These are phyloP conservation scores for Phaffomyces antillensis DNA, from an alignment of 805 yeast genomes.

Conservation along the genomic window DNA sequence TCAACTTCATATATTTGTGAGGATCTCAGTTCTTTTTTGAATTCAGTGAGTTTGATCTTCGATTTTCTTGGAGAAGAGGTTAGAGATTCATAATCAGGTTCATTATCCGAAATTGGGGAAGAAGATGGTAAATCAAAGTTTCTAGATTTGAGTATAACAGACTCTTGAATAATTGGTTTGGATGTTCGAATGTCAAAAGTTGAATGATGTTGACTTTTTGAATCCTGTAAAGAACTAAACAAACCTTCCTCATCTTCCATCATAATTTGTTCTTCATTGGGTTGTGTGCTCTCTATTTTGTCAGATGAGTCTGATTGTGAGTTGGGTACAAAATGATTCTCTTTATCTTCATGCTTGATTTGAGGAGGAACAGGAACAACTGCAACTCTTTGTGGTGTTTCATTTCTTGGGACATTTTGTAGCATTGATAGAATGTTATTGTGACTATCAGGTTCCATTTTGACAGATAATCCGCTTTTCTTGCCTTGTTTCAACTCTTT, in stretches of 20 bases:
- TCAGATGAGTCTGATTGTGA: neutral
- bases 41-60: neutral
- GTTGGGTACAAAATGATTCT: neutral
- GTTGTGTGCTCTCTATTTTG: constrained; percentile 2
- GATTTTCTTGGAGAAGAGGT: constrained; percentile 7
- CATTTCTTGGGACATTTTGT: neutral
- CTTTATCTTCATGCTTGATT: constrained; percentile 1
- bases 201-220: constrained; percentile 1
- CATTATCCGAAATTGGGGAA: constrained; percentile 4
- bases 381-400: neutral
- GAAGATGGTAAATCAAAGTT: constrained; percentile 11
- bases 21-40: neutral
- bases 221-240: neutral
- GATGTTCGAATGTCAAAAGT: constrained; percentile 7
- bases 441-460: neutral
- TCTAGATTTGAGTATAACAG: constrained; percentile 12
- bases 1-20: constrained; percentile 2
- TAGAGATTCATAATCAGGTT: neutral
- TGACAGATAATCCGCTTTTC: neutral
- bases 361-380: too few species aligned
- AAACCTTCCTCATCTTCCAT: neutral
- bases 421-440: constrained; percentile 4
- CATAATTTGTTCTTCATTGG: constrained; percentile 5
- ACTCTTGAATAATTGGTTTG: constrained; percentile 6
- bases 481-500: neutral